Evolutionary conservation across 106 monocot species (phyloP), one percentile per base, ranked within the genome.

Genomic region (Vanilla planifolia): DNA sequence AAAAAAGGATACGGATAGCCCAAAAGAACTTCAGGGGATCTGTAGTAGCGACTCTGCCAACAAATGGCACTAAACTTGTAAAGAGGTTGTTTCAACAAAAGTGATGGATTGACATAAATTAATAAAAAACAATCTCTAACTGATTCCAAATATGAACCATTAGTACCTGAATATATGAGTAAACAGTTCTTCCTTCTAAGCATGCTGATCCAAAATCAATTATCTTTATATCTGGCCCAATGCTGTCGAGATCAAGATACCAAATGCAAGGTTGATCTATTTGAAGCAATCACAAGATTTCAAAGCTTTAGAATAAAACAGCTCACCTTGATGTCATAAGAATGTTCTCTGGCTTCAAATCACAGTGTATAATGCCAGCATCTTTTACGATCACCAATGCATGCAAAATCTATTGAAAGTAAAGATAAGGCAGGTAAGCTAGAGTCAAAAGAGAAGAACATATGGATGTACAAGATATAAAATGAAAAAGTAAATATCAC

Each of bases 161-260:
- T 11, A 30, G 32, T 65, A 92, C 98, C 98, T 98, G 98, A 62
- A 98, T 98, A 67, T 98, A 98, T 3, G 98, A 92, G 64, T 98
- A 98, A 70, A 98, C 68, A 21, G 88, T 98, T 37, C 64, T 73
- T 7, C 77, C 81, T 71, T 98, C 98, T 74, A 65, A 65, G 60
- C 98, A 98, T 15, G 98, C 98, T 65, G 98, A 92, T 52, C 98
- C 98, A 76, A 98, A 98, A 71, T 98, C 98, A 77, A 98, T 98
- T 14, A 98, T 70, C 75, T 98, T 98, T 58, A 98, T 79, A 77
- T 74, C 78, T 61, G 82, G 79, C 55, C 91, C 85, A 44, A 71
- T 58, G 55, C 82, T 92, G 83, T 66, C 25, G 51, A 64, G 32
- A 47, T 26, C 37, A 71, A 55, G 24, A 57, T 20, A 7, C 41